Percentiles rank a stretch among this genome's conserved stretches.
Conservation (phyloP, 2,329 filamentous ascomycete genomes). For the Cercospora citrullina region DNA sequence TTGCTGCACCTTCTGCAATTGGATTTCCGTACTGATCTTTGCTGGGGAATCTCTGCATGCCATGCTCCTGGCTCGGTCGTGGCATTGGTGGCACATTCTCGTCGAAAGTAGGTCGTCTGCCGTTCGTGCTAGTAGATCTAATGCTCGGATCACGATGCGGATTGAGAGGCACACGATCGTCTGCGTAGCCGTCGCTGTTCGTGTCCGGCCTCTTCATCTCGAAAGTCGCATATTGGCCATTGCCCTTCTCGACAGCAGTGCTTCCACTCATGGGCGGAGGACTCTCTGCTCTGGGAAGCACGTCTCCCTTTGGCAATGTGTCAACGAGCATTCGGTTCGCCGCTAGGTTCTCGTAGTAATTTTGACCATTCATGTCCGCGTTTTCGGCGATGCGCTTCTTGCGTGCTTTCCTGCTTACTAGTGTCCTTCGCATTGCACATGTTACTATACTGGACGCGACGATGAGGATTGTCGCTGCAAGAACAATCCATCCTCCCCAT, state of each 20-base stretch:
- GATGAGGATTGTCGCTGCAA: conserved; percentile 84
- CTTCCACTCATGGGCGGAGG: conserved; percentile 54
- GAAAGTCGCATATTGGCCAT: conserved; percentile 62
- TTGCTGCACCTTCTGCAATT: conserved; percentile 39
- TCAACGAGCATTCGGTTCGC: conserved; percentile 44
- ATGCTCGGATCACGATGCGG: conserved; percentile 60
- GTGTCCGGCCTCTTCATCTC: conserved; percentile 60
- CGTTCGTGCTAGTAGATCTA: conserved; percentile 39
- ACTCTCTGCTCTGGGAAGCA: conserved; percentile 53
- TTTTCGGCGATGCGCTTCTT: conserved; percentile 91
- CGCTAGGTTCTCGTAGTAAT: conserved; percentile 66
- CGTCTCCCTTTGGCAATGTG: conserved; percentile 29
- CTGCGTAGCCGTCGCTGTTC: conserved; percentile 42
- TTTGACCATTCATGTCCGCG: conserved; percentile 94
- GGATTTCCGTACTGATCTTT: conserved; percentile 68
- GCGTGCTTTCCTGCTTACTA: conserved; percentile 89
- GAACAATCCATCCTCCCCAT: conserved; percentile 92
- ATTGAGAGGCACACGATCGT: conserved; percentile 72
- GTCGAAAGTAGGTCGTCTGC: conserved; percentile 41
- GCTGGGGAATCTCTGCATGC: conserved; percentile 41
- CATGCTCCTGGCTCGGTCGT: conserved; percentile 33
- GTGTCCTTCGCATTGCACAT: conserved; percentile 89
- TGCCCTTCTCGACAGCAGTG: conserved; percentile 58
- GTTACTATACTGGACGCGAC: conserved; percentile 79
- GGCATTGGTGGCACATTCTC: conserved; percentile 45